phyloP scores from a whole-genome alignment of 129 eudicot genomes.

The Scalesia atractyloides region DNA sequence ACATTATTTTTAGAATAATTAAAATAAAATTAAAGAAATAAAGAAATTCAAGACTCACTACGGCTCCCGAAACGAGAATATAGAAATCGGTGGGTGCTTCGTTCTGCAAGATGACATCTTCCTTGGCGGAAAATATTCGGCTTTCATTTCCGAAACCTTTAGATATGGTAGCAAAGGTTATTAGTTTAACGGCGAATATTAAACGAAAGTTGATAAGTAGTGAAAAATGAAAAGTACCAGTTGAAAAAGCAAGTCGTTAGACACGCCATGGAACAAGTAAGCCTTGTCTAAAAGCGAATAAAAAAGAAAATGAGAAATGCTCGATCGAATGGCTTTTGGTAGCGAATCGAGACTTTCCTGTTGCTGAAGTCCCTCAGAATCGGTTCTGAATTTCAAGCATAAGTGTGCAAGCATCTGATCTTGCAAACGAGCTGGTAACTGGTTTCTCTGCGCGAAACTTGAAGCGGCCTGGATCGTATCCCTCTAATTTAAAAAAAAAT shows the following conservation, averaged over 20 bases:
- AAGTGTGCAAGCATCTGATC: slow-evolving; percentile 98
- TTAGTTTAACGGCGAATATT: neutral
- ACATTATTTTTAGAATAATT: neutral
- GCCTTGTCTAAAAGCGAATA: slow-evolving; percentile 73
- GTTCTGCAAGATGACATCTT: slow-evolving; percentile 94
- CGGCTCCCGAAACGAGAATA: slow-evolving; percentile 86
- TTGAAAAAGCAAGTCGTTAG: slow-evolving; percentile 89
- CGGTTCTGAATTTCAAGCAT: slow-evolving; percentile 81
- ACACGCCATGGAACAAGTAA: slow-evolving; percentile 83
- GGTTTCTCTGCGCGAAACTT: slow-evolving; percentile 90
- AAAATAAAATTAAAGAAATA: neutral
- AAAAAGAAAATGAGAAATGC: slow-evolving; percentile 90
- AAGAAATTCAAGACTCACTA: slow-evolving; percentile 41
- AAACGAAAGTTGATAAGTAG: neutral
- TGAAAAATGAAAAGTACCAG: slow-evolving; percentile 48
- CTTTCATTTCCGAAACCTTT: slow-evolving; percentile 98
- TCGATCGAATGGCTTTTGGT: slow-evolving; percentile 95
- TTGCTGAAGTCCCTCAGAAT: slow-evolving; percentile 95
- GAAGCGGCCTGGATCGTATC: slow-evolving; percentile 98
- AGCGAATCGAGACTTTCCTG: slow-evolving; percentile 94
- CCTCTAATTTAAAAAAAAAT: slow-evolving; percentile 51
- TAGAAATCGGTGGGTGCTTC: slow-evolving; percentile 98
- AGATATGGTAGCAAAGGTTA: slow-evolving; percentile 13
- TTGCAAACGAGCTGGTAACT: slow-evolving; percentile 74
- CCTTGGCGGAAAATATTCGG: slow-evolving; percentile 95